Percentiles rank a stretch among this genome's conserved stretches.
These are phyloP conservation scores for Sporisorium sorghi DNA, from an alignment of 1,284 basidiomycete genomes.

Conservation along the genomic window DNA sequence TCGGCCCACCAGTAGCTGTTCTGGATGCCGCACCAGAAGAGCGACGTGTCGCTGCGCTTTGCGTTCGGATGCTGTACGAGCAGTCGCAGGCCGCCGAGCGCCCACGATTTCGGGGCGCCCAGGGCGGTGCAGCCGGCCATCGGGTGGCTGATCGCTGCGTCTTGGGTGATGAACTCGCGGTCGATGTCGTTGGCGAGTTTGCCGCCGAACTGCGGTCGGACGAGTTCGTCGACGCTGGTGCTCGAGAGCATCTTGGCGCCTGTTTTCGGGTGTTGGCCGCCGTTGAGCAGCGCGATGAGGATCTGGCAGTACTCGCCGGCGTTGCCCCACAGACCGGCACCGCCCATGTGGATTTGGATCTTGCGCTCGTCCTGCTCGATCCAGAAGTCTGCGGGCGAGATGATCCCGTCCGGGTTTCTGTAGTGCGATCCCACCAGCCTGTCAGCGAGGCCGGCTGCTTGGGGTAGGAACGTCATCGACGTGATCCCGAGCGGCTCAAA, in stretches of 20 bases:
- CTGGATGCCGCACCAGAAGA: conserved; percentile 51
- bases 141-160: conserved; percentile 36
- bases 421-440: conserved; percentile 44
- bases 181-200: conserved; percentile 41
- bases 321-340: conserved; percentile 47
- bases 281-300: conserved; percentile 56
- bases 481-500: conserved; percentile 59
- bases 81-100: conserved; percentile 35
- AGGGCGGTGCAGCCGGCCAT: conserved; percentile 37
- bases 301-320: conserved; percentile 49
- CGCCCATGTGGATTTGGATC: conserved; percentile 56
- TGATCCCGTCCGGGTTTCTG: conserved; percentile 26
- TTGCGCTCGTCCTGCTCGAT: conserved; percentile 43
- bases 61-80: conserved; percentile 38
- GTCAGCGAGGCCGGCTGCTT: conserved; percentile 27
- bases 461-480: conserved; percentile 41
- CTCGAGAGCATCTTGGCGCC: conserved; percentile 52
- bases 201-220: conserved; percentile 47
- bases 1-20: conserved; percentile 52
- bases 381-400: conserved; percentile 35
- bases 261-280: conserved; percentile 56
- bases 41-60: conserved; percentile 32
- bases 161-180: conserved; percentile 32
- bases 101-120: conserved; percentile 47
- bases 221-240: conserved; percentile 50